Evolutionary conservation across 2,329 filamentous ascomycete genomes (phyloP).

Genomic region (Volutella citrinella): DNA sequence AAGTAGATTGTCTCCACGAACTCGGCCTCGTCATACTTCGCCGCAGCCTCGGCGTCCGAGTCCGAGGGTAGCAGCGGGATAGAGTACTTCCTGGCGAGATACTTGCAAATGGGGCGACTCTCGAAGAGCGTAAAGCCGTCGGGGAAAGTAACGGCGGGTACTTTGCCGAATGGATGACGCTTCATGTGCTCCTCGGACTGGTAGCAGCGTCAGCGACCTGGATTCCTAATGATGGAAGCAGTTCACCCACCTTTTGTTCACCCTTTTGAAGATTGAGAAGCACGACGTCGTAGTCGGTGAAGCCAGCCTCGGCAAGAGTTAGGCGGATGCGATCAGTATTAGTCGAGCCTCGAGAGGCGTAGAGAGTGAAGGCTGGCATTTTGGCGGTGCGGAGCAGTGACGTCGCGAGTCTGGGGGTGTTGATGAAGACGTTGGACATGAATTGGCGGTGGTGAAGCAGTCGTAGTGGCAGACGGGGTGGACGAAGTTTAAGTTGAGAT

Average conservation of each 20-base stretch:
- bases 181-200: conserved; percentile 35
- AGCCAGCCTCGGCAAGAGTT: conserved; percentile 41
- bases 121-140: conserved; percentile 44
- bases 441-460: neutral
- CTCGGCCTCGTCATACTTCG: conserved; percentile 43
- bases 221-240: conserved; percentile 5
- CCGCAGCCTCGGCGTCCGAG: conserved; percentile 37
- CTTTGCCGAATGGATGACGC: conserved; percentile 41
- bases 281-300: conserved; percentile 40
- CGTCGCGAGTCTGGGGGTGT: conserved; percentile 21
- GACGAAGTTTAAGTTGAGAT: conserved; percentile 8
- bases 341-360: conserved; percentile 37
- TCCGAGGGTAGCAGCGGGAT: conserved; percentile 39
- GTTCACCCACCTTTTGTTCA: conserved; percentile 38
- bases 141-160: conserved; percentile 36
- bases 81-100: conserved; percentile 43
- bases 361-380: conserved; percentile 42
- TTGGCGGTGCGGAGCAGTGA: conserved; percentile 29
- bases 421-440: conserved; percentile 29
- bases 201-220: conserved; percentile 20
- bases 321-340: conserved; percentile 42
- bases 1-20: conserved; percentile 42
- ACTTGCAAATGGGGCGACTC: conserved; percentile 45
- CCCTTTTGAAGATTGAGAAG: conserved; percentile 36
- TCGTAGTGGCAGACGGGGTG: neutral